Conservation (phyloP, 352 stramenopile species). For the Pythium periplocum region DNA sequence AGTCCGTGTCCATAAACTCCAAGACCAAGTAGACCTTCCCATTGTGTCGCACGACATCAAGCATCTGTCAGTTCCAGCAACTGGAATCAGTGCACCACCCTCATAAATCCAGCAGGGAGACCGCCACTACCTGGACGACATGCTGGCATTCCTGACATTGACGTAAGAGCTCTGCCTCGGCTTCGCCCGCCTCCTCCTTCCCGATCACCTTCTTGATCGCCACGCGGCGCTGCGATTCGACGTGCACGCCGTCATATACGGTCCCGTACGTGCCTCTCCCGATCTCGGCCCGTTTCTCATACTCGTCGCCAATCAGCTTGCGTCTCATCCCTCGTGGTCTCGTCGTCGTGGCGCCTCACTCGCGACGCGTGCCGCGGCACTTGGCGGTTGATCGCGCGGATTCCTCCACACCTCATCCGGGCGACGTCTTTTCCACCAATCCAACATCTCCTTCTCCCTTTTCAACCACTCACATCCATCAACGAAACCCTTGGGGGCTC, state of each 20-base stretch:
- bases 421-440: too few species aligned
- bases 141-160: constrained; percentile 39
- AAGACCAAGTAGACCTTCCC: constrained; percentile 68
- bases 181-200: constrained; percentile 24
- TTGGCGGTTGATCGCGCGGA: too few species aligned
- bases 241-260: constrained; percentile 61
- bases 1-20: constrained; percentile 77
- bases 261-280: constrained; percentile 75
- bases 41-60: constrained; percentile 51
- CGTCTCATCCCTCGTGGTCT: not conserved
- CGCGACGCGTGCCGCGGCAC: too few species aligned
- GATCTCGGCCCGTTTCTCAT: constrained; percentile 72
- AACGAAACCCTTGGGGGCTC: too few species aligned
- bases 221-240: constrained; percentile 26
- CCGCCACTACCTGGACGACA: constrained; percentile 44
- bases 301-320: constrained; percentile 55
- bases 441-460: too few species aligned
- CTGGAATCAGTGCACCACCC: constrained; percentile 3
- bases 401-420: too few species aligned
- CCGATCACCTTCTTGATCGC: constrained; percentile 78
- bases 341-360: too few species aligned
- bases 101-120: not conserved
- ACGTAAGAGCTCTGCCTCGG: constrained; percentile 46
- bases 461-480: too few species aligned
- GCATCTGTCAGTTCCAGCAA: constrained; percentile 24